phyloP scores from a whole-genome alignment of 768 basidiomycete species.

The Tylopilus plumbeoviolaceoides region DNA sequence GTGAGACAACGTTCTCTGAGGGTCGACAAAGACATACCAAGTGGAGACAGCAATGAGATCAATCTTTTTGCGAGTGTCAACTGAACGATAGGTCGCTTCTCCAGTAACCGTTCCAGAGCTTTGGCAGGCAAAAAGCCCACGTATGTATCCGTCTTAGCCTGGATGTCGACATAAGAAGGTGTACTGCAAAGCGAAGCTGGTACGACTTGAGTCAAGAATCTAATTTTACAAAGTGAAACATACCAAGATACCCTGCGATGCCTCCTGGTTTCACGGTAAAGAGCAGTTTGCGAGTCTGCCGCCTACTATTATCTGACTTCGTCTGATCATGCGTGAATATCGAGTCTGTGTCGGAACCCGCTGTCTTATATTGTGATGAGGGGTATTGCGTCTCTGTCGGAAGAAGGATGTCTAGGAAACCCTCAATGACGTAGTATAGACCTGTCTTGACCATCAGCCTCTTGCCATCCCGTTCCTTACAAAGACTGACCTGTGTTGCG shows the following conservation, averaged over 20 bases:
- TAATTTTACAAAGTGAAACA: slow-evolving; percentile 10
- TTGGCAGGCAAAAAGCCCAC: slow-evolving; percentile 91
- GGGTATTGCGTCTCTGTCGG: slow-evolving; percentile 34
- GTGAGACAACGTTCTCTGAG: slow-evolving; percentile 4
- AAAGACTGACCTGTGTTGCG: slow-evolving; percentile 65
- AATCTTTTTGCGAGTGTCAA: slow-evolving; percentile 95
- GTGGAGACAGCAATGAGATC: slow-evolving; percentile 89
- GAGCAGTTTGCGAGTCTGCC: slow-evolving; percentile 58
- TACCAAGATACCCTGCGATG: slow-evolving; percentile 93
- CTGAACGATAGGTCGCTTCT: slow-evolving; percentile 92
- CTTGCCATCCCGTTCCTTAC: not conserved
- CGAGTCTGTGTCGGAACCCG: slow-evolving; percentile 34
- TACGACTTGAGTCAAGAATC: not conserved
- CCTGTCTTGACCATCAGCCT: slow-evolving; percentile 37
- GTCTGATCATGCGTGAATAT: slow-evolving; percentile 31
- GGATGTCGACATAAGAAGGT: slow-evolving; percentile 94
- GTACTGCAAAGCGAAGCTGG: slow-evolving; percentile 86
- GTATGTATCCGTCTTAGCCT: slow-evolving; percentile 96
- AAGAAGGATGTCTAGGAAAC: slow-evolving; percentile 88
- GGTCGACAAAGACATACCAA: slow-evolving; percentile 48
- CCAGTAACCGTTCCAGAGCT: slow-evolving; percentile 85
- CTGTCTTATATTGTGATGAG: slow-evolving; percentile 17
- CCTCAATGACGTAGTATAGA: slow-evolving; percentile 93
- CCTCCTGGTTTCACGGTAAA: slow-evolving; percentile 98
- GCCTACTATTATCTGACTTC: slow-evolving; percentile 28